phyloP scores from a whole-genome alignment of 768 basidiomycete species.

The Lentinula guzmanii region DNA sequence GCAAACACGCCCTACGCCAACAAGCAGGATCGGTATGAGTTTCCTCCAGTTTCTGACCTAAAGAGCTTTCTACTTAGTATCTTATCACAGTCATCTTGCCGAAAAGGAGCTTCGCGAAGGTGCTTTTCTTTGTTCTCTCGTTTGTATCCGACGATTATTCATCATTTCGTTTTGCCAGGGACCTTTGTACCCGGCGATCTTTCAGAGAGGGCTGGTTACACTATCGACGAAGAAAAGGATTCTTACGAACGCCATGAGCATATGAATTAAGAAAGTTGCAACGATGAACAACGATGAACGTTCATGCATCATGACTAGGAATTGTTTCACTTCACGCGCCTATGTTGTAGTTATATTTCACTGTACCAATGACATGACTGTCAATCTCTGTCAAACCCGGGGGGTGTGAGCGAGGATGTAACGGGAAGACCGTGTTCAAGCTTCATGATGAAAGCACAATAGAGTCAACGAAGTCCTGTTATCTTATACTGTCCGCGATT shows the following conservation, averaged over 20 bases:
- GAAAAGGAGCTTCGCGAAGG: conserved; percentile 35
- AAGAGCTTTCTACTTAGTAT: background rate
- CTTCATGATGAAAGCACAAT: too few species aligned
- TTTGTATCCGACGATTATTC: background rate
- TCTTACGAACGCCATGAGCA: background rate
- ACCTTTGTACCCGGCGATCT: conserved; percentile 22
- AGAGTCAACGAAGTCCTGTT: too few species aligned
- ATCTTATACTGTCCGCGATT: too few species aligned
- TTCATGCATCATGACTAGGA: background rate
- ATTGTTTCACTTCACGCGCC: background rate
- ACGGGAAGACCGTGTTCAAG: too few species aligned
- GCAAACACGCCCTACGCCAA: conserved; percentile 27
- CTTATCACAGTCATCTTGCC: conserved; percentile 9
- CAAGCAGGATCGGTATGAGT: conserved; percentile 24
- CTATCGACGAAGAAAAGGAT: background rate
- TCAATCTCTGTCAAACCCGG: too few species aligned
- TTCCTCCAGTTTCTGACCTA: background rate
- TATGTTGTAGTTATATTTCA: background rate
- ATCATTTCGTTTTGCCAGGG: conserved; percentile 14
- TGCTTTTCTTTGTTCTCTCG: conserved; percentile 7
- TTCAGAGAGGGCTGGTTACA: conserved; percentile 15
- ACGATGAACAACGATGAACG: background rate
- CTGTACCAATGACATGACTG: background rate
- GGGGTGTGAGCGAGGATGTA: too few species aligned
- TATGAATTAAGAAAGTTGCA: background rate